Evolutionary conservation across 2,329 filamentous ascomycete species (phyloP), one percentile per base, ranked within the genome.

Genomic region (Aspergillus arachidicola): DNA sequence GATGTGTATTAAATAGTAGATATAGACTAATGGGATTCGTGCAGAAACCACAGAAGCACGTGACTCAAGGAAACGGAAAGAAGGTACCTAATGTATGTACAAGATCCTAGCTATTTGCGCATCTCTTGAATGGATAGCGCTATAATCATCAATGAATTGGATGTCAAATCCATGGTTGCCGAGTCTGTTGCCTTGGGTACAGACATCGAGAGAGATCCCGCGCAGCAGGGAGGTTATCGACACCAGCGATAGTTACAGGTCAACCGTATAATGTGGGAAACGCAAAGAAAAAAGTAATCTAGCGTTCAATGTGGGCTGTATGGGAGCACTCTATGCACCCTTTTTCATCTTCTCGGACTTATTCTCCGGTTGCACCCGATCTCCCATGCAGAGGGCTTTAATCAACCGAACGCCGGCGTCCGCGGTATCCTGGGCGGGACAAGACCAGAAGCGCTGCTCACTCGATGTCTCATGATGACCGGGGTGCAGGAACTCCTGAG

Each of bases 371-470:
- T 9, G 45, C 11, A 46, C 14, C 11, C 34, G n/a, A 23, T 60
- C 55, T 3, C 43, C 38, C n/a, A 48, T 62, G 21, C 75, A 77
- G 65, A 79, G 66, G 54, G 78, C 78, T 57, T 83, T 80, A 72
- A 87, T 87, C 63, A 86, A 74, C 6, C 76, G 76, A 62, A 76
- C 79, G 26, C 85, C 86, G 23, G 85, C 80, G 61, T 81, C 76
- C 7, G 79, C 81, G n/a, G 79, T 81, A 71, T 86, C 84, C 55
- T 75, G 76, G 78, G 82, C 76, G 70, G 85, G 82, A 36, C 82
- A 73, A 2, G 74, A 73, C 86, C 86, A 88, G 66, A 88, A 88
- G 59, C 78, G 76, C 38, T 81, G 77, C 68, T 83, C 80, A 0
- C 78, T 74, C 38, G 79, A 82, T 12, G 76, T 76, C 32, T 68